Evolutionary conservation across 495 filamentous ascomycete species (phyloP).

Genomic region (Neurospora sp.): DNA sequence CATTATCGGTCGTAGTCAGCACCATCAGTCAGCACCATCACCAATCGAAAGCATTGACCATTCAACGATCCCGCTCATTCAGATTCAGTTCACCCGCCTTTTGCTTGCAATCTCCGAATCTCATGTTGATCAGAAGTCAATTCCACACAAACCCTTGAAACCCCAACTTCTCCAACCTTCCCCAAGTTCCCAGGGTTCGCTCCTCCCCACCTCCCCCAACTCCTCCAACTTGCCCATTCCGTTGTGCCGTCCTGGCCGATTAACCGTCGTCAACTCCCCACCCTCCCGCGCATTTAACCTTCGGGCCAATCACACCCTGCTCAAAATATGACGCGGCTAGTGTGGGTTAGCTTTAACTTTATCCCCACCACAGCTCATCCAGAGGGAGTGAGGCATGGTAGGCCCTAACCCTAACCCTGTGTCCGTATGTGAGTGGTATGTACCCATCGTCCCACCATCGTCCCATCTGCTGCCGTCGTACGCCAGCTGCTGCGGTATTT

Average conservation of each 20-base stretch:
- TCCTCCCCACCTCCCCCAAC: not conserved
- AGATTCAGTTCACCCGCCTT: not conserved
- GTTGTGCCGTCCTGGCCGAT: not conserved
- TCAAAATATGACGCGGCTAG: not conserved
- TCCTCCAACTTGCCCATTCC: not conserved
- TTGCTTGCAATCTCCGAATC: not conserved
- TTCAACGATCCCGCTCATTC: not conserved
- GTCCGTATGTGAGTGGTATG: too few relatives aligned
- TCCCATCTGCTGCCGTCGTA: too few relatives aligned
- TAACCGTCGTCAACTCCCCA: not conserved
- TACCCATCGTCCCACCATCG: too few relatives aligned
- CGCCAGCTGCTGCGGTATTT: too few relatives aligned
- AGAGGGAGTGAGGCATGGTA: not conserved
- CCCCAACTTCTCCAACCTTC: not conserved
- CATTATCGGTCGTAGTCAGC: not conserved
- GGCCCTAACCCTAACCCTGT: not conserved
- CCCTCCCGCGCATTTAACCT: not conserved
- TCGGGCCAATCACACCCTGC: not conserved
- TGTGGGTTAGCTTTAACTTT: not conserved
- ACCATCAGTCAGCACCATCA: not conserved
- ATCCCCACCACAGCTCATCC: not conserved
- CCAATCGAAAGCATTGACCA: not conserved
- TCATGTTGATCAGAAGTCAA: not conserved
- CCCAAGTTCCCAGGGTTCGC: not conserved
- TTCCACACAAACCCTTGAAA: not conserved